A percentile compares a stretch with the other conserved stretches of the same genome.
These are phyloP conservation scores for Candida oleophila DNA, from an alignment of 805 yeast genomes.

Conservation along the genomic window DNA sequence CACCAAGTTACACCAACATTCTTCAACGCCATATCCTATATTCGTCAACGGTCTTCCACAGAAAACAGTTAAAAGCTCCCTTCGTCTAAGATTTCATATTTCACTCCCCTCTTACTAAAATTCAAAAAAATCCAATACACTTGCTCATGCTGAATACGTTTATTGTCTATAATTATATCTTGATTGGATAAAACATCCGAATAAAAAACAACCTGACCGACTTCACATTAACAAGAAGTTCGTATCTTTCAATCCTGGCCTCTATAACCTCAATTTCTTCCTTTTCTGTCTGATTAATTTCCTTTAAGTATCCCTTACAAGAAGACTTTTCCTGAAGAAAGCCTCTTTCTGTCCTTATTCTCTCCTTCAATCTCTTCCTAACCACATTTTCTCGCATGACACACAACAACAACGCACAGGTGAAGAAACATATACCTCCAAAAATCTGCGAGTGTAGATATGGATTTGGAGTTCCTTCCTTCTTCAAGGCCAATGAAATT, in stretches of 20 bases:
- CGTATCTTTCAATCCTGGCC: constrained; percentile 1
- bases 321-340: constrained; percentile 5
- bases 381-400: constrained; percentile 55
- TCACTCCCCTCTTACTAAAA: no score
- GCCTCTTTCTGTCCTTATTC: constrained; percentile 8
- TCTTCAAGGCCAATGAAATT: constrained; percentile 49
- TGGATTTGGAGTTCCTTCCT: constrained; percentile 29
- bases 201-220: constrained; percentile 7
- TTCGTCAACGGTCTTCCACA: no score
- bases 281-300: not conserved
- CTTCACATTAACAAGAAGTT: constrained; percentile 7
- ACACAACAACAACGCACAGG: constrained; percentile 40
- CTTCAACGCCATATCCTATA: no score
- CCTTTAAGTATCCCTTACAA: constrained; percentile 11
- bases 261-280: not conserved
- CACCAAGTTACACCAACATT: no score
- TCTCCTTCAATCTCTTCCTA: constrained; percentile 30
- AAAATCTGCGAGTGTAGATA: constrained; percentile 61
- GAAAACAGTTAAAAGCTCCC: no score
- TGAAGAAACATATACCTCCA: constrained; percentile 51
- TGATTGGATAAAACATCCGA: constrained; percentile 18
- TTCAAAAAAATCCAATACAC: no score
- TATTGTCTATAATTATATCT: no score
- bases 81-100: no score
- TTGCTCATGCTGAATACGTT: no score